Percentiles rank a stretch among this genome's conserved stretches.
Conservation (phyloP, 225 moss, liverwort and hornwort genomes). For the Sphagnum tenellum region DNA sequence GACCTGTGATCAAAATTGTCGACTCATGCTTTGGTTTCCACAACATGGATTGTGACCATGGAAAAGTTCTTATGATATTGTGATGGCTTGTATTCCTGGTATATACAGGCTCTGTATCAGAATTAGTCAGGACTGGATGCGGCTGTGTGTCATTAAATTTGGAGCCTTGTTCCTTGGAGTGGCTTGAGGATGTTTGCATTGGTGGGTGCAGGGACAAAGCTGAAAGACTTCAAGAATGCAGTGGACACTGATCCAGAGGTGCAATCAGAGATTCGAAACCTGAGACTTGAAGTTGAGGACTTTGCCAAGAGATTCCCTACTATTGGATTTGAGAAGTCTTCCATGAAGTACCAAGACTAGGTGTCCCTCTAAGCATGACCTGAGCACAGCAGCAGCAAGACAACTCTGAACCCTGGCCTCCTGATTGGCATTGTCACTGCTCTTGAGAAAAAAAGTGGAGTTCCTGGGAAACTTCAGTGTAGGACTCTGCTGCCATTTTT, state of each 20-base stretch:
- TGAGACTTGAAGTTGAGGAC: slow-evolving; percentile 60
- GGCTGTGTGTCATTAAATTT: not conserved
- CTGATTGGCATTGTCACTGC: no score
- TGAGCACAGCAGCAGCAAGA: no score
- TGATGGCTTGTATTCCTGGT: not conserved
- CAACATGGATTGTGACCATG: not conserved
- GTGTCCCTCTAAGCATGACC: no score
- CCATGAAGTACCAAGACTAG: slow-evolving; percentile 66
- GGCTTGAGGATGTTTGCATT: not conserved
- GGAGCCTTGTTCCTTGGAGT: not conserved
- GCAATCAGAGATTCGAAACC: slow-evolving; percentile 42
- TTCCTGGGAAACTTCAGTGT: no score
- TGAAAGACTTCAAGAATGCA: slow-evolving; percentile 77
- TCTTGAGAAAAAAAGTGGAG: no score
- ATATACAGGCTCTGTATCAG: no score
- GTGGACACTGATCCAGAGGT: slow-evolving; percentile 54
- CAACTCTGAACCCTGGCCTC: no score
- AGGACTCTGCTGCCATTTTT: no score
- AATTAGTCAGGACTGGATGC: no score
- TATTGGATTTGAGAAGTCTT: slow-evolving; percentile 77
- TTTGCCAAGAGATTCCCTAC: slow-evolving; percentile 90
- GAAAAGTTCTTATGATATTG: not conserved
- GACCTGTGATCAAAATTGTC: no score
- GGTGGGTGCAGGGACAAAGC: slow-evolving; percentile 53
- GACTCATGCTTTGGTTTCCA: no score